phyloP scores from a whole-genome alignment of 202 grass and related monocot species.

The Hordeum pubiflorum region DNA sequence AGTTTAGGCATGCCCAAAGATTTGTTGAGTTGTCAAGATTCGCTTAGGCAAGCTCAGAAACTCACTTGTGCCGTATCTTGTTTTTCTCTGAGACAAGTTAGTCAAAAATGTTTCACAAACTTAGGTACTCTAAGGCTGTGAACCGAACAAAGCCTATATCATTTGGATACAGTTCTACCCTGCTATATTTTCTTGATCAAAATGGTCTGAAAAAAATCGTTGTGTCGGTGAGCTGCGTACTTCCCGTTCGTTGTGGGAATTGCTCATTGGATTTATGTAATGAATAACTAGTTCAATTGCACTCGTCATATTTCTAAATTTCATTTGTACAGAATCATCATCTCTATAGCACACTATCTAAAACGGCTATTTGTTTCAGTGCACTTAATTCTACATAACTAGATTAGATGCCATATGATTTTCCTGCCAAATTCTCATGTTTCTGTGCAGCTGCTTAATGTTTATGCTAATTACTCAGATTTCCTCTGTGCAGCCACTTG shows the following conservation, averaged over 20 bases:
- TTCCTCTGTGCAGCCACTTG: slow-evolving; percentile 11
- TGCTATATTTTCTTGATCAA: not conserved
- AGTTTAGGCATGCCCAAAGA: not conserved
- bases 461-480: slow-evolving; percentile 14
- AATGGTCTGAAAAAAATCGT: not conserved
- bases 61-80: not conserved
- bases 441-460: slow-evolving; percentile 1
- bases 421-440: slow-evolving; percentile 8
- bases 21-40: not conserved
- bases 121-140: not conserved
- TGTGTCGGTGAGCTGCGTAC: not conserved
- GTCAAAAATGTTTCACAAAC: not conserved
- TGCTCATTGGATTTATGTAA: not conserved
- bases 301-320: not conserved
- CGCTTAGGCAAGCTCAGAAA: not conserved
- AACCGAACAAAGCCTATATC: not conserved
- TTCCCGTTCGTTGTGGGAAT: not conserved
- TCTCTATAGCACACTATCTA: not conserved
- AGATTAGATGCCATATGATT: not conserved
- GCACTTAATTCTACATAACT: not conserved
- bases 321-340: not conserved
- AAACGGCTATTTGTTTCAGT: not conserved
- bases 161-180: not conserved
- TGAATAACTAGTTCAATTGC: not conserved
- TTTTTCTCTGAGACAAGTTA: not conserved